Percentiles rank a stretch among this genome's conserved stretches.
Evolutionary conservation across 108 stramenopile genomes (phyloP).

Genomic region (Stephanodiscus minutulus): DNA sequence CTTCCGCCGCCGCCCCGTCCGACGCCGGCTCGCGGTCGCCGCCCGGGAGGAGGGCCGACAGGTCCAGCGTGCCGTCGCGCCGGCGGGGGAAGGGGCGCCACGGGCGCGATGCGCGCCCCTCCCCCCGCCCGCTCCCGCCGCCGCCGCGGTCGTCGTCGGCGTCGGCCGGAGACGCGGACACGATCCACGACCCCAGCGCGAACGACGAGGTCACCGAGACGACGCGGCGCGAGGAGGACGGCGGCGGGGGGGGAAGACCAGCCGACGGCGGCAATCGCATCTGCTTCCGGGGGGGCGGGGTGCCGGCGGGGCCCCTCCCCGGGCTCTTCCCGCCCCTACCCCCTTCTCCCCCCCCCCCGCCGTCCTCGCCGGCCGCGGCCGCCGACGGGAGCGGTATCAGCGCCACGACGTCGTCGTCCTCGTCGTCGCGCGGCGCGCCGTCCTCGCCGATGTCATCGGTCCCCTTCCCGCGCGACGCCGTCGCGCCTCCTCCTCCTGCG

Average conservation of each 20-base stretch:
- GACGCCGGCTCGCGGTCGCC: too few relatives aligned
- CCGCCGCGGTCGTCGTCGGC: background rate
- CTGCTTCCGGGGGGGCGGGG: background rate
- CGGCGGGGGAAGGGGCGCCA: background rate
- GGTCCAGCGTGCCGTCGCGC: constrained; percentile 11
- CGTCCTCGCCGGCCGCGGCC: background rate
- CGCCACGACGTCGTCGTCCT: constrained; percentile 9
- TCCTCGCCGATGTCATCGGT: background rate
- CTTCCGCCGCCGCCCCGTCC: too few relatives aligned
- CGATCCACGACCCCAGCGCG: constrained; percentile 10
- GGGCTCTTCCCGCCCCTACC: background rate
- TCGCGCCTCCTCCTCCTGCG: background rate
- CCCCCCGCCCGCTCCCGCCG: background rate
- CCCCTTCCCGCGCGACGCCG: background rate
- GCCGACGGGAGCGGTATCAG: constrained; percentile 21
- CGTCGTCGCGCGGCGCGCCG: background rate
- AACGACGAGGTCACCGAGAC: constrained; percentile 9
- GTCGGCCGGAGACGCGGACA: constrained; percentile 3
- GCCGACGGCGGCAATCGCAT: background rate
- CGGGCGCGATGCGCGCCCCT: background rate
- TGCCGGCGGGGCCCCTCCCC: constrained; percentile 2
- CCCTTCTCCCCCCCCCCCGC: too few relatives aligned
- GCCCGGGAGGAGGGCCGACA: background rate
- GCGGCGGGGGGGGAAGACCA: too few relatives aligned
- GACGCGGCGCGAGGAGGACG: background rate